Percentiles rank a stretch among this genome's conserved stretches.
These are phyloP conservation scores for Silene latifolia DNA, from an alignment of 148 eudicot species.

Conservation along the genomic window DNA sequence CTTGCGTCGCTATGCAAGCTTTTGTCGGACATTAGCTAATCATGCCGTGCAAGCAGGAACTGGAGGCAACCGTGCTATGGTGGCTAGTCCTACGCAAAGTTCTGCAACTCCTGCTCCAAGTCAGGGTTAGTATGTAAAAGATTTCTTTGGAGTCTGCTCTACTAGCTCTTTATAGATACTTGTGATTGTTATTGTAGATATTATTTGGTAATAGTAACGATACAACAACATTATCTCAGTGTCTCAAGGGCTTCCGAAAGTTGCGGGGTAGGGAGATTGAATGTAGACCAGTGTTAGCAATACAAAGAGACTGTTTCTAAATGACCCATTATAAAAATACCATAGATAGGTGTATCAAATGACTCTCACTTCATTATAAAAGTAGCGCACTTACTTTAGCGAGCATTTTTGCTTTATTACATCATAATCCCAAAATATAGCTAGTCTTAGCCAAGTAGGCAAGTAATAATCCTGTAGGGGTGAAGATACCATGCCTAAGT, in stretches of 20 bases:
- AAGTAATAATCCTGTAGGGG: neutral
- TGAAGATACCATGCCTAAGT: too few species aligned
- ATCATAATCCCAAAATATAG: too few species aligned
- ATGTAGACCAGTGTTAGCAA: too few species aligned
- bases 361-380: too few species aligned
- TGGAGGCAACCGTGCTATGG: slow-evolving; percentile 79
- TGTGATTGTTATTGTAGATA: neutral
- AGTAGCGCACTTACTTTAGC: too few species aligned
- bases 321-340: too few species aligned
- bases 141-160: neutral
- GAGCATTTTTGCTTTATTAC: too few species aligned
- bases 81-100: slow-evolving; percentile 87
- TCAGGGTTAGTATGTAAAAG: slow-evolving; percentile 58
- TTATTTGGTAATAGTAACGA: neutral
- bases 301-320: too few species aligned
- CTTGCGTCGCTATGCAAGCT: slow-evolving; percentile 94
- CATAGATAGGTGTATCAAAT: too few species aligned
- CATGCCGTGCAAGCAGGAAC: slow-evolving; percentile 88
- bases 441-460: neutral
- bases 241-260: too few species aligned
- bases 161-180: neutral
- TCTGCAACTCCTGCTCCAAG: slow-evolving; percentile 64
- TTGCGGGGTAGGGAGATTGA: too few species aligned
- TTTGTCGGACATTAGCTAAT: slow-evolving; percentile 95
- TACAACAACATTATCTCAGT: too few species aligned